Evolutionary conservation across 2,329 filamentous ascomycete genomes (phyloP).

Genomic region (Cladosporium cucumerinum): DNA sequence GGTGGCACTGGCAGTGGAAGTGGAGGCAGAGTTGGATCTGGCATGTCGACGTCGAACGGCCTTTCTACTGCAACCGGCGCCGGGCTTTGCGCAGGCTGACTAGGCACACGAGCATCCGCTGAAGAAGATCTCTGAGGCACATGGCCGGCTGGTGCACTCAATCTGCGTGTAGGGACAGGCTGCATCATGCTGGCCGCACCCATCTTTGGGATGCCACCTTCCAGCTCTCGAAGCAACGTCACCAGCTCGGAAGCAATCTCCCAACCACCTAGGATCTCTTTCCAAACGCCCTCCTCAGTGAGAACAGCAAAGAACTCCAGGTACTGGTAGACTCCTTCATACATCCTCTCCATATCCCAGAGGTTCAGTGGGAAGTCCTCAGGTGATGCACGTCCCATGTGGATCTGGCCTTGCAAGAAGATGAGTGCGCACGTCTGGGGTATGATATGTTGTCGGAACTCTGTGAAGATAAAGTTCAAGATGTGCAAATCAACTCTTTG

Average conservation of each 20-base stretch:
- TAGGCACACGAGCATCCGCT: slow-evolving; percentile 16
- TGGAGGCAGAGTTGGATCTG: slow-evolving; percentile 36
- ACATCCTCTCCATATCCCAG: slow-evolving; percentile 97
- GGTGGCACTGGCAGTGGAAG: slow-evolving; percentile 20
- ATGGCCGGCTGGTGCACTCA: slow-evolving; percentile 11
- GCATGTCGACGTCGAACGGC: slow-evolving; percentile 54
- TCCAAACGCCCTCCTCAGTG: slow-evolving; percentile 79
- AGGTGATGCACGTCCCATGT: slow-evolving; percentile 68
- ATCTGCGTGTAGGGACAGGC: slow-evolving; percentile 6
- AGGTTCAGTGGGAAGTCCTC: slow-evolving; percentile 90
- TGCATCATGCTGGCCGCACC: slow-evolving; percentile 16
- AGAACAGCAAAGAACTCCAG: slow-evolving; percentile 90
- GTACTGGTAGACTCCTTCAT: slow-evolving; percentile 91
- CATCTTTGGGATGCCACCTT: slow-evolving; percentile 55
- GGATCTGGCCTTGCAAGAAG: slow-evolving; percentile 86
- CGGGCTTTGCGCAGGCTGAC: slow-evolving; percentile 16
- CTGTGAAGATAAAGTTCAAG: slow-evolving; percentile 87
- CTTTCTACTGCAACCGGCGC: slow-evolving; percentile 56
- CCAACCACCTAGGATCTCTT: slow-evolving; percentile 84
- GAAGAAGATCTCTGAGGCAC: slow-evolving; percentile 17
- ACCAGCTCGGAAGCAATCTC: slow-evolving; percentile 87
- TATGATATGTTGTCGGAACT: slow-evolving; percentile 87
- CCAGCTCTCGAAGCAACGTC: slow-evolving; percentile 79
- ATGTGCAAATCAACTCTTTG: slow-evolving; percentile 59
- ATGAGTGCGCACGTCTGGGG: slow-evolving; percentile 94